A percentile compares a stretch with the other conserved stretches of the same genome.
Evolutionary conservation across 2,329 filamentous ascomycete genomes (phyloP).

Genomic region (Stagonosporopsis rhizophila): DNA sequence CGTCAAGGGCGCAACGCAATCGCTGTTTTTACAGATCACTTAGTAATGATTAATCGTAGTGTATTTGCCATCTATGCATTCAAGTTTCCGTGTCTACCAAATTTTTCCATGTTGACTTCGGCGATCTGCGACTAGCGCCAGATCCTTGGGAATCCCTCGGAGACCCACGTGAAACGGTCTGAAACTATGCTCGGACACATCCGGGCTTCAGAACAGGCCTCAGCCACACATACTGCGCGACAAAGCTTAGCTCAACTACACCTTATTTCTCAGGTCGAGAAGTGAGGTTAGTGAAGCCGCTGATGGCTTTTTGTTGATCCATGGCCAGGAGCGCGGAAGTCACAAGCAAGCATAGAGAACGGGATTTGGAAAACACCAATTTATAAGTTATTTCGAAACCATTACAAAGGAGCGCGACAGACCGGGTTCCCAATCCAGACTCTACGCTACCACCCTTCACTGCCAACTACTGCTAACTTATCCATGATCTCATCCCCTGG

Average conservation of each 20-base stretch:
- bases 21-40: background rate
- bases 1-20: background rate
- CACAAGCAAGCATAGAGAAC: too few species aligned
- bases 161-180: background rate
- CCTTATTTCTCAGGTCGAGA: background rate
- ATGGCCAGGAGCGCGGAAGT: background rate
- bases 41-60: background rate
- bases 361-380: background rate
- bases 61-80: background rate
- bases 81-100: background rate
- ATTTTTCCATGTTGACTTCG: background rate
- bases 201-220: background rate
- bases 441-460: constrained; percentile 20
- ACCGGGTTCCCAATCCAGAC: constrained; percentile 32
- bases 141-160: background rate
- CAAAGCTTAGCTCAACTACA: constrained; percentile 11
- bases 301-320: background rate
- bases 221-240: constrained; percentile 8
- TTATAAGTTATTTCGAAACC: constrained; percentile 6
- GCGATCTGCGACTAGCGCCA: background rate
- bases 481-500: constrained; percentile 8
- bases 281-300: background rate
- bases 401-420: constrained; percentile 28
- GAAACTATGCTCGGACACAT: background rate
- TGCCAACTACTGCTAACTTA: constrained; percentile 1